Base-by-base conservation (phyloP, 306 rosid genomes). In the Begonia masoniana region DNA sequence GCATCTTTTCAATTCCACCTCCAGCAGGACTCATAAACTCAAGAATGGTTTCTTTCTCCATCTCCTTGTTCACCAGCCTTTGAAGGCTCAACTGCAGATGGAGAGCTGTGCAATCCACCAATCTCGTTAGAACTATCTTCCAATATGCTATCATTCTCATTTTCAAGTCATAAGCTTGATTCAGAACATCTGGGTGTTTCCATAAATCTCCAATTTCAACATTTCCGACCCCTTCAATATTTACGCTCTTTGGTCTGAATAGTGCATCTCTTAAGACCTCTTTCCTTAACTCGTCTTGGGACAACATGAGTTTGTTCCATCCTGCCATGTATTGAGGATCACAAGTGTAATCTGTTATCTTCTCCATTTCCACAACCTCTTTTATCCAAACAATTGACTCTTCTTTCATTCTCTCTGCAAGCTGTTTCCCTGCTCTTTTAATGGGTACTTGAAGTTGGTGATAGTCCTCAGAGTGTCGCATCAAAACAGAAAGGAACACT, bases 111-210 rank as follows among this genome's bases (percentile, higher is more conserved):
- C 66, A 51, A 26, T 61, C 66, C 10, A 61, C 66, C 66, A 52
- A 52, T 61, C 66, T 61, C 31, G 58, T 61, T 52, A 61, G 43
- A 1, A 52, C 58, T 21, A 61, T 61, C 58, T 61, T 61, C 66
- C 66, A 61, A 21, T 61, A 61, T 1, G 66, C 66, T 0, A 49
- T 43, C 58, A 61, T 61, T 49, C 66, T 61, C 66, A 61, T 61
- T 39, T 61, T 61, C 58, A 61, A 42, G 41, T 61, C 66, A 10
- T 51, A 61, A 5, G 66, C 66, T 55, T 61, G 66, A 14, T 43
- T 42, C 54, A 61, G 45, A 61, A 14, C 43, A 43, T 61, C 66
- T 24, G 58, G 52, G 36, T 61, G 36, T 55, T 61, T 7, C 66
- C 66, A 24, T 14, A 61, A 51, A 10, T 52, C 26, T 13, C 58